phyloP scores from a whole-genome alignment of 192 early-diverging fungal genomes.

The Podila minutissima region DNA sequence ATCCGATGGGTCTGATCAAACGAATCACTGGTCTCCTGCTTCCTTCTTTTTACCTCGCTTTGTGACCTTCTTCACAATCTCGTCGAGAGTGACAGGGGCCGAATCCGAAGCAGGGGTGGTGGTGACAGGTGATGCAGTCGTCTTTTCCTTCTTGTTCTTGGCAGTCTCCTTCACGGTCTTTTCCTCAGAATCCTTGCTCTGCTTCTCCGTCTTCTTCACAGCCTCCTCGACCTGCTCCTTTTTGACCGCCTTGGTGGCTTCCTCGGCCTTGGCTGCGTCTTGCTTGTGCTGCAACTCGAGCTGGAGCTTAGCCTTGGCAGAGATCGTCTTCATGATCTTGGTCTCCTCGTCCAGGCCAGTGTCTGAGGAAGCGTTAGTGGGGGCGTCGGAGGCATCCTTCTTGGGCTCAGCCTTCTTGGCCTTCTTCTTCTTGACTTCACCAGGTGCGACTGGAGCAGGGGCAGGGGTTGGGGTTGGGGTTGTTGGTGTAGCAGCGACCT shows the following conservation, averaged over 20 bases:
- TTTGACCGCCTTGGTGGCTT: neutral
- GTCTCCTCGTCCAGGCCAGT: too few species aligned
- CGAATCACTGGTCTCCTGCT: too few species aligned
- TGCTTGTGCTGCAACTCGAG: too few species aligned
- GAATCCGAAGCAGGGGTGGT: neutral
- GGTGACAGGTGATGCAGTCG: neutral
- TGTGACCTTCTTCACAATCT: neutral
- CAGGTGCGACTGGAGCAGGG: neutral
- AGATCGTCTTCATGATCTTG: conserved; percentile 25
- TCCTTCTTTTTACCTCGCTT: conserved; percentile 1
- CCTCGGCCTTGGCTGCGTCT: neutral
- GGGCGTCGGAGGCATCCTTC: too few species aligned
- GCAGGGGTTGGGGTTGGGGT: too few species aligned
- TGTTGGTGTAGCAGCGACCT: too few species aligned
- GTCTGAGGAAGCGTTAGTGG: too few species aligned
- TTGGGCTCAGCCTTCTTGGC: neutral
- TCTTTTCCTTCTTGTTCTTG: conserved; percentile 1
- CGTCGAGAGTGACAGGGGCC: neutral
- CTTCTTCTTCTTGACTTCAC: neutral
- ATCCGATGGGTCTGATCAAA: too few species aligned
- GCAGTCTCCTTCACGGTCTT: neutral
- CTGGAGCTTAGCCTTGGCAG: neutral
- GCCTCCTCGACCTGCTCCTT: neutral
- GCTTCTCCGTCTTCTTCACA: neutral
- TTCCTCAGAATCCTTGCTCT: neutral